Evolutionary conservation across 1,284 basidiomycete genomes (phyloP).

Genomic region (Puccinia horiana): DNA sequence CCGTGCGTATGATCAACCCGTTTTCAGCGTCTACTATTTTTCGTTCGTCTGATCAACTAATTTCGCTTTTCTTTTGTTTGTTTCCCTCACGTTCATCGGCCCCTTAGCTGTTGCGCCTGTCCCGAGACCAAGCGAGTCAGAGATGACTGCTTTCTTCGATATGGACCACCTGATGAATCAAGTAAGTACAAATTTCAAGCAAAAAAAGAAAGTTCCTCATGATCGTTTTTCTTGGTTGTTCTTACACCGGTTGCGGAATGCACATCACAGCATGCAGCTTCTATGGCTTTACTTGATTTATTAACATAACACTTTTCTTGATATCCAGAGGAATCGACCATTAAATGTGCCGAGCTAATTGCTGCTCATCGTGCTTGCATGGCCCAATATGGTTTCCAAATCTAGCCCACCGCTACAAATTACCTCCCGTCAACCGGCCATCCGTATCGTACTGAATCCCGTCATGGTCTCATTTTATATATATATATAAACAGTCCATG

Average conservation of each 20-base stretch:
- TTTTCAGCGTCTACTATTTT: neutral
- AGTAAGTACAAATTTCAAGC: slow-evolving; percentile 9
- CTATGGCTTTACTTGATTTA: neutral
- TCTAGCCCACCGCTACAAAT: slow-evolving; percentile 22
- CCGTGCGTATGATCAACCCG: neutral
- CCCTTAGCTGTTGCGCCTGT: slow-evolving; percentile 46
- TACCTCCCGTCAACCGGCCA: neutral
- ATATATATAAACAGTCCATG: neutral
- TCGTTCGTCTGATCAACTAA: neutral
- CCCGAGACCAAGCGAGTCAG: slow-evolving; percentile 43
- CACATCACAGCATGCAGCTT: neutral
- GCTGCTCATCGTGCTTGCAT: slow-evolving; percentile 49
- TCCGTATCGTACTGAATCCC: neutral
- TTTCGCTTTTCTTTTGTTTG: neutral
- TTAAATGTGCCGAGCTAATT: slow-evolving; percentile 44
- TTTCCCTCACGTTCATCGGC: too few species aligned
- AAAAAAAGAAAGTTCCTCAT: neutral
- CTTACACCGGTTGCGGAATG: neutral
- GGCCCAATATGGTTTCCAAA: slow-evolving; percentile 45
- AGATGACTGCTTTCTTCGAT: slow-evolving; percentile 45
- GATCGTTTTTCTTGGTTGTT: neutral
- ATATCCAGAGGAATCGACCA: slow-evolving; percentile 28
- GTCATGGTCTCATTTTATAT: neutral
- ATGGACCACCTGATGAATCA: slow-evolving; percentile 47
- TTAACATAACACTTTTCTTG: neutral